Evolutionary conservation across 2,329 filamentous ascomycete species (phyloP).

Genomic region (Teratosphaeriaceae sp.): DNA sequence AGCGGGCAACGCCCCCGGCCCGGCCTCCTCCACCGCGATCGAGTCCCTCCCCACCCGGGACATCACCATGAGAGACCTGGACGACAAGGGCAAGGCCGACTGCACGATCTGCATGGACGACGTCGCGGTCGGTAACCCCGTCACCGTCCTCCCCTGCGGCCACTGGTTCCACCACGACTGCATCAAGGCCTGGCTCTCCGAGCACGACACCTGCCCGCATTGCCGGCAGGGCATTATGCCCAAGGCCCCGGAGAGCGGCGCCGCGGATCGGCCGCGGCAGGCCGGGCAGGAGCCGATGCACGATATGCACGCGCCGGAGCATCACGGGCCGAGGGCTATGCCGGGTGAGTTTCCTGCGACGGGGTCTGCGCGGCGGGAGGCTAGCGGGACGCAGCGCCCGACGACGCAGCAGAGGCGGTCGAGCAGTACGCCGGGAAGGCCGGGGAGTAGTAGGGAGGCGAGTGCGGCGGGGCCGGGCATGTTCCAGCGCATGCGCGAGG

Average conservation of each 20-base stretch:
- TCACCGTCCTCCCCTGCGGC: conserved; percentile 73
- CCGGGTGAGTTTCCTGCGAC: conserved; percentile 18
- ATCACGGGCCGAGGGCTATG: conserved; percentile 13
- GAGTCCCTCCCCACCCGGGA: conserved; percentile 60
- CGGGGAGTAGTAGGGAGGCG: background rate
- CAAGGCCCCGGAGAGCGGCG: too few species aligned
- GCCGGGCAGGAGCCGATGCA: conserved; percentile 24
- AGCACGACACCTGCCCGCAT: conserved; percentile 89
- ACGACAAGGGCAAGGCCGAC: conserved; percentile 63
- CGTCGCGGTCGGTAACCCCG: conserved; percentile 64
- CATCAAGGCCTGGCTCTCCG: conserved; percentile 73
- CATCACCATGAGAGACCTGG: conserved; percentile 61
- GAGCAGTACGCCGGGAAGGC: conserved; percentile 6
- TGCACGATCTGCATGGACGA: conserved; percentile 95
- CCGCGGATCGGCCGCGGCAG: conserved; percentile 16
- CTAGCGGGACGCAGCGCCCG: conserved; percentile 14
- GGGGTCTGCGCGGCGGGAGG: conserved; percentile 10
- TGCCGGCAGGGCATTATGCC: conserved; percentile 55
- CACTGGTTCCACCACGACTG: conserved; percentile 92
- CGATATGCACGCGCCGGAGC: conserved; percentile 22
- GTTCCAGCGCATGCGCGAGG: conserved; percentile 28
- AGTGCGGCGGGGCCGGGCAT: conserved; percentile 14
- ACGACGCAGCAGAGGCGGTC: conserved; percentile 6
- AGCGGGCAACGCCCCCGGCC: conserved; percentile 70
- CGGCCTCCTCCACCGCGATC: conserved; percentile 71